phyloP scores from a whole-genome alignment of 106 monocot genomes.

The Dendrobium catenatum region DNA sequence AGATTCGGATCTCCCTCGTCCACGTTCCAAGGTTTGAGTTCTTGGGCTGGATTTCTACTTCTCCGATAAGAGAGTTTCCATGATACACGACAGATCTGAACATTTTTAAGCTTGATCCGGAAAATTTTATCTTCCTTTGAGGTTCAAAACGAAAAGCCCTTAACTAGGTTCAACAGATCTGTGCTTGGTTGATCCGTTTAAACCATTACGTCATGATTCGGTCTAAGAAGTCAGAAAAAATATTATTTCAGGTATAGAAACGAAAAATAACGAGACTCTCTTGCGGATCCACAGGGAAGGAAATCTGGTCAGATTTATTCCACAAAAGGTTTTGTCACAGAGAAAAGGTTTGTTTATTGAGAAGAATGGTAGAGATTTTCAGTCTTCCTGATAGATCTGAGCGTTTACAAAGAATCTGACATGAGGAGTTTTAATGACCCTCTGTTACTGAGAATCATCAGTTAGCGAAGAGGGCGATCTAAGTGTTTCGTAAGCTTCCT shows the following conservation, averaged over 20 bases:
- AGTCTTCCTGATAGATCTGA: background rate
- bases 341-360: background rate
- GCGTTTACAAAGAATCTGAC: background rate
- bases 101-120: constrained; percentile 34
- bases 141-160: constrained; percentile 9
- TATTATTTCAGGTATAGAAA: constrained; percentile 8
- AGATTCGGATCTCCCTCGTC: constrained; percentile 27
- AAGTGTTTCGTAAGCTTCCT: constrained; percentile 1
- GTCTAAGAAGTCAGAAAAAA: background rate
- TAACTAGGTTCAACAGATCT: constrained; percentile 4
- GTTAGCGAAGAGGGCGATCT: constrained; percentile 1
- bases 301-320: constrained; percentile 5
- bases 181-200: background rate
- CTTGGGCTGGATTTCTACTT: constrained; percentile 57
- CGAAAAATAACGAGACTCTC: background rate
- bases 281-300: background rate
- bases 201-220: background rate
- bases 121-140: constrained; percentile 5
- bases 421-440: constrained; percentile 2
- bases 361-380: constrained; percentile 1
- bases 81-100: constrained; percentile 66
- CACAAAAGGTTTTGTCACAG: background rate
- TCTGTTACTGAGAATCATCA: background rate
- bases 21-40: constrained; percentile 17
- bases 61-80: constrained; percentile 52